phyloP scores from a whole-genome alignment of 208 protist species.

The Novymonas esmeraldas region DNA sequence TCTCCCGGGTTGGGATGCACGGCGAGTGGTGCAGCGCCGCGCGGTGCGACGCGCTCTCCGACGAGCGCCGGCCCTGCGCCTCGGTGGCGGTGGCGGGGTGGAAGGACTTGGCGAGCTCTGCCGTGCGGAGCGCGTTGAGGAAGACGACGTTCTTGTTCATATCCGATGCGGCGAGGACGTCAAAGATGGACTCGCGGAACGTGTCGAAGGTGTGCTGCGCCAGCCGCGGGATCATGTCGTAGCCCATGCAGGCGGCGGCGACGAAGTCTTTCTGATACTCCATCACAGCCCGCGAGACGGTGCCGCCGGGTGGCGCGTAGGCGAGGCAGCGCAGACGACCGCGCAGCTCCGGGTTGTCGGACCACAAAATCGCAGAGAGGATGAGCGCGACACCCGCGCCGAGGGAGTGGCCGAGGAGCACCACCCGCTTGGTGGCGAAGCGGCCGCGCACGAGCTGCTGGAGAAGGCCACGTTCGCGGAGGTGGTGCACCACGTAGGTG shows the following conservation, averaged over 20 bases:
- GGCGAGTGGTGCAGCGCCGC: conserved; percentile 33
- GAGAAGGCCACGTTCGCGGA: conserved; percentile 72
- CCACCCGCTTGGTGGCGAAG: conserved; percentile 42
- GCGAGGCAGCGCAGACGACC: conserved; percentile 71
- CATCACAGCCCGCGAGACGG: conserved; percentile 67
- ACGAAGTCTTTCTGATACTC: conserved; percentile 71
- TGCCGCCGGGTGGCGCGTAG: conserved; percentile 81
- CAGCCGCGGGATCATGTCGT: conserved; percentile 83
- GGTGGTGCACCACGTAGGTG: conserved; percentile 51
- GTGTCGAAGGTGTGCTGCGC: conserved; percentile 79
- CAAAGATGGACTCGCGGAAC: conserved; percentile 78
- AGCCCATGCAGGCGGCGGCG: conserved; percentile 66
- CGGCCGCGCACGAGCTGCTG: conserved; percentile 42
- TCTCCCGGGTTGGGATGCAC: conserved; percentile 20
- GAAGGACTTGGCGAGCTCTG: conserved; percentile 26
- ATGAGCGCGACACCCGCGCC: conserved; percentile 82
- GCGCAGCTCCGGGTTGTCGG: conserved; percentile 44
- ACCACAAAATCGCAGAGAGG: conserved; percentile 68
- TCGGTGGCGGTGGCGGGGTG: conserved; percentile 24
- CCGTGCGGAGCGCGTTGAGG: conserved; percentile 45
- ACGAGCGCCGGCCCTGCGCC: conserved; percentile 3
- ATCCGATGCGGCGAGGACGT: conserved; percentile 55
- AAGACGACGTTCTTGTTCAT: conserved; percentile 74
- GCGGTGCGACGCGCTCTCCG: conserved; percentile 44
- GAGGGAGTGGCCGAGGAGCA: conserved; percentile 88